Conservation (phyloP, 805 yeast species). For the Tetrapisispora taiwanensis region DNA sequence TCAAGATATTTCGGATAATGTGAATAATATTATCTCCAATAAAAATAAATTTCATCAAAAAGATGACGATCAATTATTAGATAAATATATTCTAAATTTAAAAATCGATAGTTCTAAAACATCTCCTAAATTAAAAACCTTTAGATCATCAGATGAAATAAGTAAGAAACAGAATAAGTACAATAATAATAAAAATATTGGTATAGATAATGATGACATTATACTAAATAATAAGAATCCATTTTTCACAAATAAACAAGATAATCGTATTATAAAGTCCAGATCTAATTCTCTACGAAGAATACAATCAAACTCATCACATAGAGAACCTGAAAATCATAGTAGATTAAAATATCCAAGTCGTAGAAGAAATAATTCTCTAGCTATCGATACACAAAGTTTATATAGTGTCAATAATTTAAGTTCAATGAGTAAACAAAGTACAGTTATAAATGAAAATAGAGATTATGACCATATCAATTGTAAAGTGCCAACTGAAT, state of each 20-base stretch:
- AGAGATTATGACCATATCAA: background rate
- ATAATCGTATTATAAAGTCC: background rate
- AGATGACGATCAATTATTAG: background rate
- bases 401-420: background rate
- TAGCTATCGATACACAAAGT: background rate
- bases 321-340: background rate
- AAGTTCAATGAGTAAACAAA: background rate
- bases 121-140: background rate
- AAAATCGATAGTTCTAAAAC: background rate
- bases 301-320: slow-evolving; percentile 1
- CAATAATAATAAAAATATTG: too few species aligned
- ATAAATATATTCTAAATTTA: background rate
- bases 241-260: background rate
- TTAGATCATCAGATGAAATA: background rate
- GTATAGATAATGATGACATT: background rate
- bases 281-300: slow-evolving; percentile 1
- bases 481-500: background rate
- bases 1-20: background rate
- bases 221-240: background rate
- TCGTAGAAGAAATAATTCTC: background rate
- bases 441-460: background rate
- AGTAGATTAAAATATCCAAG: background rate
- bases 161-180: background rate
- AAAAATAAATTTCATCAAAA: too few species aligned
- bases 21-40: background rate